Evolutionary conservation across 495 filamentous ascomycete species (phyloP), one percentile per base, ranked within the genome.

Genomic region (Hypoxylon rickii): DNA sequence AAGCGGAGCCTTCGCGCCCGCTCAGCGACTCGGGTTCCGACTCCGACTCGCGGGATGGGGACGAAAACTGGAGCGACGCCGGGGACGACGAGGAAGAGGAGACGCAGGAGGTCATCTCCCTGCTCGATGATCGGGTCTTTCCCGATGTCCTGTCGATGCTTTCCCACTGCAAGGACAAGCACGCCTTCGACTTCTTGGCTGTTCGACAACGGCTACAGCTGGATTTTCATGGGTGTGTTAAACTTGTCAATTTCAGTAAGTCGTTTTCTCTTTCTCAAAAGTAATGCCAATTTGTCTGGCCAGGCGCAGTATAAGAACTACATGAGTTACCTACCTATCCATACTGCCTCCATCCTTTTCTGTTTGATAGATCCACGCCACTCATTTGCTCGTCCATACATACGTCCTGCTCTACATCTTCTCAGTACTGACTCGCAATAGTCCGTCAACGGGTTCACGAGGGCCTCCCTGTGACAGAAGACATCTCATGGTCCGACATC

Each of bases 161-260:
- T 47, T 75, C 79, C 36, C 81, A 94, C 66, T 89, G 83, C 80
- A 87, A 84, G 58, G 77, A 83, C 21, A 84, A 82, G 58, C 78
- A 92, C 68, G 73, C 77, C 18, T 87, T 97, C 58, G 90, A 97
- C 65, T 82, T 96, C 46, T 62, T 87, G 22, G 79, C 73, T 39
- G 75, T 87, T 11, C 78, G 82, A 44, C 86, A 84, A 60, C 70
- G 79, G 15, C 70, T 95, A 44, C 79, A 73, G 26, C 74, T 96
- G 38, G 91, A 96, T 55, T 96, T 96, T 64, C 82, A 94, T 53
- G 88, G 80, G 6, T 86, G 78, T 43, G 85, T 96, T 52, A 95
- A 90, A 70, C 73, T 96, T 10, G 83, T 96, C 61, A 97, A 96
- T 69, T 94, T 87, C 55, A 81, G 76, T 79, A 45, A 50, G 75